These are phyloP conservation scores for Penicillium sclerotiorum DNA, from an alignment of 2,329 filamentous ascomycete genomes.

Conservation along the genomic window DNA sequence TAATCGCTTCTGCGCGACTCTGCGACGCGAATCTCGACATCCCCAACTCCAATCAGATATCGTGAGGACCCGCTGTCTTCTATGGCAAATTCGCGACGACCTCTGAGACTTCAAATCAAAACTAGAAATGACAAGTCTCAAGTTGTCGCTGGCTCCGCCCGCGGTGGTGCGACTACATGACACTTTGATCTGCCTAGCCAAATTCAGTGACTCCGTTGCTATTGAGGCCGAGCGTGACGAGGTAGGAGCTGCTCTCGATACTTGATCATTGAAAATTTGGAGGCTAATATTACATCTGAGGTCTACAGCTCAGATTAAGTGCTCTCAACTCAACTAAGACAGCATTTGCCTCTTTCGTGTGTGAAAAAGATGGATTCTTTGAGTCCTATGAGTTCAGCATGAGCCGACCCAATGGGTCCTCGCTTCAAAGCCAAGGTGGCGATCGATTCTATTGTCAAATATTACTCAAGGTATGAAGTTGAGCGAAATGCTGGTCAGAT, in stretches of 20 bases:
- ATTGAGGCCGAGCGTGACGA: conserved; percentile 63
- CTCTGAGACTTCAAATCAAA: background rate
- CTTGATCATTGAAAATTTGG: background rate
- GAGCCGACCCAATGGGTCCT: conserved; percentile 20
- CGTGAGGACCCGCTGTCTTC: background rate
- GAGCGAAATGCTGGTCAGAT: too few species aligned
- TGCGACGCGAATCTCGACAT: conserved; percentile 1
- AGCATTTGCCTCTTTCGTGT: conserved; percentile 62
- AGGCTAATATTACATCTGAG: background rate
- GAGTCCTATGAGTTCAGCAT: conserved; percentile 58
- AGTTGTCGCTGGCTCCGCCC: conserved; percentile 60
- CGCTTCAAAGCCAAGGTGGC: conserved; percentile 9
- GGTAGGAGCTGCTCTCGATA: conserved; percentile 40
- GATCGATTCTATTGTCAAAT: conserved; percentile 62
- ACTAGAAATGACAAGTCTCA: conserved; percentile 39
- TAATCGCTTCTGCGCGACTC: background rate
- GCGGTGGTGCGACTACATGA: conserved; percentile 62
- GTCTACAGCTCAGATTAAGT: conserved; percentile 59
- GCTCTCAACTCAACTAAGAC: conserved; percentile 66
- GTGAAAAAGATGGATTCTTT: conserved; percentile 60
- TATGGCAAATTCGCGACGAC: background rate
- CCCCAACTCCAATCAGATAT: background rate
- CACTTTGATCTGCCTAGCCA: conserved; percentile 61
- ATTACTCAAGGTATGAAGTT: conserved; percentile 56
- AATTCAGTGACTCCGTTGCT: conserved; percentile 65